Conservation (phyloP, 2,329 filamentous ascomycete species). For the Pseudocercospora fuligena region DNA sequence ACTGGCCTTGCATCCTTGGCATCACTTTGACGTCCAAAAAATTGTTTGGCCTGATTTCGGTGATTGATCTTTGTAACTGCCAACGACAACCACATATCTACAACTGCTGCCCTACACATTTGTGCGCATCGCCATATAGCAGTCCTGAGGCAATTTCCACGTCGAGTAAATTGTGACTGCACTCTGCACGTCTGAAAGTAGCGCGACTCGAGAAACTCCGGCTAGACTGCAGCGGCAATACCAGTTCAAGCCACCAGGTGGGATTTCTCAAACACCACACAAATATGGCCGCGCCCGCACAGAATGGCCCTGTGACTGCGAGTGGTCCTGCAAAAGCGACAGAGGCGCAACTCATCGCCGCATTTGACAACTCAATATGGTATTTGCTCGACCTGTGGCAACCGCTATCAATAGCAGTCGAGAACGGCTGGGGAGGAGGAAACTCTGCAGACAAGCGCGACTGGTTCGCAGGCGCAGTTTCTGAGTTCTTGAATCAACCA, state of each 20-base stretch:
- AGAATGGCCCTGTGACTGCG: conserved; percentile 9
- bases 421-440: conserved; percentile 85
- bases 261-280: background rate
- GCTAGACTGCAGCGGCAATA: conserved; percentile 1
- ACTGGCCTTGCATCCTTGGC: background rate
- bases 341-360: conserved; percentile 36
- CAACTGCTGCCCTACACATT: background rate
- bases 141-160: background rate
- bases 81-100: background rate
- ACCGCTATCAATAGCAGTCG: conserved; percentile 82
- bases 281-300: conserved; percentile 24
- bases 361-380: conserved; percentile 82
- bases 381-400: conserved; percentile 87
- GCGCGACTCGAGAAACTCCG: conserved; percentile 5
- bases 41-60: background rate
- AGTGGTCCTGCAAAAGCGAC: conserved; percentile 21
- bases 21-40: conserved; percentile 1
- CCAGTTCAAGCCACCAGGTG: background rate
- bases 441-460: conserved; percentile 86
- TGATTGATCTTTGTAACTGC: background rate
- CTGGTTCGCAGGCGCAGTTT: conserved; percentile 90
- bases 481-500: conserved; percentile 69
- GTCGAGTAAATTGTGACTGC: background rate
- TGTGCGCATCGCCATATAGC: background rate
- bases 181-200: background rate